phyloP scores from a whole-genome alignment of 108 stramenopile species.

The Aurantiochytrium sp. region DNA sequence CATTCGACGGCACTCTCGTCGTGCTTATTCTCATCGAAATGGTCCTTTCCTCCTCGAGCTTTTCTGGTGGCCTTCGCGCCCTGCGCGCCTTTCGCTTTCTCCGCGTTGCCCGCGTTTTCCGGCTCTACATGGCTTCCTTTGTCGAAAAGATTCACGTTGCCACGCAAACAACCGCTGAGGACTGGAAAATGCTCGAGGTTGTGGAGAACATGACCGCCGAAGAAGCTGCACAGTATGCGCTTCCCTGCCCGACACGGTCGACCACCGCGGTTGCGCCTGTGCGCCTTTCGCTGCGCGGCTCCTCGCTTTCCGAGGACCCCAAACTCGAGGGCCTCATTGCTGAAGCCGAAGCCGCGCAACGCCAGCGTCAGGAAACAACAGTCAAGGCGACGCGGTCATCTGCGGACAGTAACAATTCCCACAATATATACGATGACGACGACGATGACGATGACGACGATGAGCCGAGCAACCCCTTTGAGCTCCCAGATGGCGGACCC shows the following conservation, averaged over 20 bases:
- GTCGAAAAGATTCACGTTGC: not conserved
- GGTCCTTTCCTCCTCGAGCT: not conserved
- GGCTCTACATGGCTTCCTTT: not conserved
- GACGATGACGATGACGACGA: slow-evolving; percentile 30
- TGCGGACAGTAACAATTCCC: not conserved
- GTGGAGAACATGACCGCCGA: not conserved
- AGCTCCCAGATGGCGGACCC: not conserved
- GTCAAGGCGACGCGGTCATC: not conserved
- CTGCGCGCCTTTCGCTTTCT: not conserved
- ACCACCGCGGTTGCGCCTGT: not conserved
- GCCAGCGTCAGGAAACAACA: not conserved
- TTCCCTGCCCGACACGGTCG: not conserved
- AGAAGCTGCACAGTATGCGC: not conserved
- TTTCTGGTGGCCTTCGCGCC: not conserved
- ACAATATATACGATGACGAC: not conserved
- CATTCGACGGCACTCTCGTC: not conserved
- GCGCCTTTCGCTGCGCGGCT: not conserved
- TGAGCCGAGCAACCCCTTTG: slow-evolving; percentile 6
- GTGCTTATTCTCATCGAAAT: not conserved
- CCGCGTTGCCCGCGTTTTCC: not conserved
- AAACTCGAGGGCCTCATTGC: not conserved
- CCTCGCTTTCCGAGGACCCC: not conserved
- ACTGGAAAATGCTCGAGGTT: not conserved
- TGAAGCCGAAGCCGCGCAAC: not conserved
- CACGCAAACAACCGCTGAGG: not conserved